Percentiles rank a stretch among this genome's conserved stretches.
Conservation (phyloP, 345 rosid genomes). For the Garcia nutans region DNA sequence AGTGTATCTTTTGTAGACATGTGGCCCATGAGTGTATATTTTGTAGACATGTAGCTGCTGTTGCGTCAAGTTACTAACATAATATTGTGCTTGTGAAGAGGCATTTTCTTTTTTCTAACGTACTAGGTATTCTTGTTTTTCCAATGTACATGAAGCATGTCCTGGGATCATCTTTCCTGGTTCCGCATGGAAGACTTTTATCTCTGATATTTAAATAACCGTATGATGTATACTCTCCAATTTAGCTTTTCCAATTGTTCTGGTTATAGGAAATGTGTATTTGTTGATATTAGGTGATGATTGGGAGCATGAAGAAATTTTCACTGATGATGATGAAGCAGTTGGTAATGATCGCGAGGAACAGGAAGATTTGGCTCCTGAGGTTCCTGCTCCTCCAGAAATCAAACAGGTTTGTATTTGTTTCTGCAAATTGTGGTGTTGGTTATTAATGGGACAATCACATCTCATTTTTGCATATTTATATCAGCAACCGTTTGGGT, state of each 20-base stretch:
- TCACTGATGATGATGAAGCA: slow-evolving; percentile 98
- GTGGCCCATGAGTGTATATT: no score
- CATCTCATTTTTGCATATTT: not conserved
- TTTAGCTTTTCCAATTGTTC: not conserved
- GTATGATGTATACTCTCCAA: not conserved
- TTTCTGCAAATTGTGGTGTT: slow-evolving; percentile 2
- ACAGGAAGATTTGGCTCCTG: slow-evolving; percentile 91
- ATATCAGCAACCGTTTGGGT: not conserved
- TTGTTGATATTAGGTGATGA: slow-evolving; percentile 69
- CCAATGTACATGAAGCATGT: not conserved
- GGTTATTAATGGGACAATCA: not conserved
- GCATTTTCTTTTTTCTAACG: not conserved
- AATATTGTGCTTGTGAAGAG: not conserved
- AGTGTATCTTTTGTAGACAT: no score
- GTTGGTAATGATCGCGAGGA: slow-evolving; percentile 90
- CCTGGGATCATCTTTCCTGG: not conserved
- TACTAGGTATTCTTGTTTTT: not conserved
- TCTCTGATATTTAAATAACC: not conserved
- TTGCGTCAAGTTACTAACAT: no score
- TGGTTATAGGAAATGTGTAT: not conserved
- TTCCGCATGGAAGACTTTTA: not conserved
- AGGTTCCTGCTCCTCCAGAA: slow-evolving; percentile 95
- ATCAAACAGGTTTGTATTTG: slow-evolving; percentile 66
- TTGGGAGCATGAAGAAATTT: slow-evolving; percentile 99
- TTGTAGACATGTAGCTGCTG: no score